These are phyloP conservation scores for Lignosus rhinocerotis DNA, from an alignment of 1,284 basidiomycete genomes.

Conservation along the genomic window DNA sequence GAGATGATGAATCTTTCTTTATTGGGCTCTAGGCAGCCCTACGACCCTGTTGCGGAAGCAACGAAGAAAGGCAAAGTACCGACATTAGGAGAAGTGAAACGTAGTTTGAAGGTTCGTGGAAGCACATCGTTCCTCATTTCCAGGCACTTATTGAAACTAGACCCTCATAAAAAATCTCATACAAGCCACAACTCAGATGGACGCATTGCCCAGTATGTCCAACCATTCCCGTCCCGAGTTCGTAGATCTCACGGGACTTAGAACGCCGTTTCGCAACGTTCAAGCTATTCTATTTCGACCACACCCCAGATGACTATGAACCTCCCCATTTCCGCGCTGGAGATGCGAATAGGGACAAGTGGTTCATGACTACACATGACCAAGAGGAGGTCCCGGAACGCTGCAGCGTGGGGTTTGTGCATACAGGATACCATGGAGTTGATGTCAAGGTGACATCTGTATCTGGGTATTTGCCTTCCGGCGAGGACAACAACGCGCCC, in stretches of 20 bases:
- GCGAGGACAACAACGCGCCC: constrained; percentile 56
- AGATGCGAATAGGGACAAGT: constrained; percentile 65
- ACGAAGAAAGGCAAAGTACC: constrained; percentile 57
- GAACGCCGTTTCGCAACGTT: constrained; percentile 81
- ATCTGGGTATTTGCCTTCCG: constrained; percentile 68
- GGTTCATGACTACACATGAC: constrained; percentile 76
- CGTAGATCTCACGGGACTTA: constrained; percentile 29
- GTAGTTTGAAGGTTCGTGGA: constrained; percentile 60
- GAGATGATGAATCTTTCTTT: constrained; percentile 53
- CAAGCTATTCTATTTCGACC: constrained; percentile 77
- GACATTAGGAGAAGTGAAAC: constrained; percentile 72
- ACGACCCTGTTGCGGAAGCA: constrained; percentile 58
- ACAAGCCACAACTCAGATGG: constrained; percentile 74
- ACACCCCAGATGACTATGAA: constrained; percentile 75
- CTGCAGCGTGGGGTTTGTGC: constrained; percentile 62
- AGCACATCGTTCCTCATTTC: neutral
- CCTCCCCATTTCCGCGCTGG: constrained; percentile 73
- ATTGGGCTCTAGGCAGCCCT: constrained; percentile 30
- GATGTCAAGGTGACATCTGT: constrained; percentile 71
- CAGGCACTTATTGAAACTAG: constrained; percentile 35
- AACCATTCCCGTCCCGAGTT: neutral
- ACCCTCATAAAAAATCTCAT: constrained; percentile 72
- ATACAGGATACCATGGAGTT: constrained; percentile 74
- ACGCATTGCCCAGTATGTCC: constrained; percentile 66
- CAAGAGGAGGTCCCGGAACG: constrained; percentile 68